Percentiles rank a stretch among this genome's conserved stretches.
Conservation (phyloP, 2,329 filamentous ascomycete genomes). For the Talaromyces verruculosus region DNA sequence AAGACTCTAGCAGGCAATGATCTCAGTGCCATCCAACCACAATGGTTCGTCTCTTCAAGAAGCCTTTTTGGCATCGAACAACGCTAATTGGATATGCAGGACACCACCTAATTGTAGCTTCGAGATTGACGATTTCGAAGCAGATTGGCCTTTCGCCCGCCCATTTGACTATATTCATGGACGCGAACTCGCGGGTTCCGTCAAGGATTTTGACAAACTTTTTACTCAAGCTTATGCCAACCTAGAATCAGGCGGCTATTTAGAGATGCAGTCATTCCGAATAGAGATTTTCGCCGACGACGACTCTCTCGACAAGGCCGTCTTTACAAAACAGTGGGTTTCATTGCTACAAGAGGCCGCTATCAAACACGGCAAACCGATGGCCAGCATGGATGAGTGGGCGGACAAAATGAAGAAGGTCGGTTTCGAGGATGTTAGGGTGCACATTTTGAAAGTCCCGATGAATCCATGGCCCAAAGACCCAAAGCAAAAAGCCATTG, state of each 20-base stretch:
- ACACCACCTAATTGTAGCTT: conserved; percentile 29
- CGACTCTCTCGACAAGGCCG: conserved; percentile 29
- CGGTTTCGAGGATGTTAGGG: conserved; percentile 15
- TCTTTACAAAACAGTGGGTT: conserved; percentile 30
- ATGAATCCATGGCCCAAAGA: conserved; percentile 53
- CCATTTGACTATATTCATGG: conserved; percentile 31
- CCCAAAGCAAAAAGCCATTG: conserved; percentile 46
- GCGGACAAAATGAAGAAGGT: conserved; percentile 10
- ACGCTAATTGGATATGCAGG: conserved; percentile 21
- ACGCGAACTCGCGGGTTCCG: conserved; percentile 27
- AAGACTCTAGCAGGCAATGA: conserved; percentile 24
- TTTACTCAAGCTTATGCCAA: conserved; percentile 22
- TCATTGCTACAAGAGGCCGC: conserved; percentile 32
- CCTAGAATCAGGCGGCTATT: conserved; percentile 49
- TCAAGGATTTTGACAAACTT: conserved; percentile 25
- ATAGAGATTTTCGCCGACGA: conserved; percentile 32
- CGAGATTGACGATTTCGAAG: conserved; percentile 31
- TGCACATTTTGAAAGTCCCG: conserved; percentile 40
- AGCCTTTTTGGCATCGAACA: neutral
- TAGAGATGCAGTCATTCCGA: conserved; percentile 45
- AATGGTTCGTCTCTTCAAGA: conserved; percentile 23
- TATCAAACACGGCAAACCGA: conserved; percentile 34
- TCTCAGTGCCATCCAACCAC: conserved; percentile 27
- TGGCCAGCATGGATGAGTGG: conserved; percentile 28
- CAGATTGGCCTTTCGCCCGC: conserved; percentile 26